Evolutionary conservation across 2,329 filamentous ascomycete species (phyloP).

Genomic region (Celoporthe dispersa): DNA sequence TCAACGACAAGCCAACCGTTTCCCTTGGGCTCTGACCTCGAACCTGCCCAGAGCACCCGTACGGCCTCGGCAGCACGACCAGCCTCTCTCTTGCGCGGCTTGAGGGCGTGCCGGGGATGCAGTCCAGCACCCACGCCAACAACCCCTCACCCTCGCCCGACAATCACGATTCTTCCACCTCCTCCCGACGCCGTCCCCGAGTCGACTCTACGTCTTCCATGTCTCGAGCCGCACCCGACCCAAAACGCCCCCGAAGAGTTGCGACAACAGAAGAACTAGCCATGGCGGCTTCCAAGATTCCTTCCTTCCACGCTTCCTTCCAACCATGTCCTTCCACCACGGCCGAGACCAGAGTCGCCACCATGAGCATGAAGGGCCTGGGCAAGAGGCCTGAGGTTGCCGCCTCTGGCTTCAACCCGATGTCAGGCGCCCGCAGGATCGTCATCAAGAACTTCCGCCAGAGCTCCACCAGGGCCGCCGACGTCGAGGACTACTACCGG

Average conservation of each 20-base stretch:
- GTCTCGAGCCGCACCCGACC: constrained; percentile 32
- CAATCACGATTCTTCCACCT: constrained; percentile 22
- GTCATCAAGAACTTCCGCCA: constrained; percentile 90
- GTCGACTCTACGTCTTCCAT: constrained; percentile 36
- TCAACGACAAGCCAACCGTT: neutral
- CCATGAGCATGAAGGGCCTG: constrained; percentile 39
- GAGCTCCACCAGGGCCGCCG: constrained; percentile 56
- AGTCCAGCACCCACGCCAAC: constrained; percentile 24
- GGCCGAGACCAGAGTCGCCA: constrained; percentile 20
- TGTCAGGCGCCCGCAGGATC: constrained; percentile 79
- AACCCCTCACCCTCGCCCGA: constrained; percentile 18
- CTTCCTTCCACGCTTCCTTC: neutral
- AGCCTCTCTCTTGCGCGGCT: constrained; percentile 8
- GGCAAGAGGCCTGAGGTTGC: constrained; percentile 45
- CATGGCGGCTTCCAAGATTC: neutral
- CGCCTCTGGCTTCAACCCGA: constrained; percentile 66
- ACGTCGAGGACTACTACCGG: constrained; percentile 78
- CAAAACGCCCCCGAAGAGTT: constrained; percentile 36
- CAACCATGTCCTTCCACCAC: neutral
- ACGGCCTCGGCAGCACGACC: neutral
- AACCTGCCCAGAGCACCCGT: neutral
- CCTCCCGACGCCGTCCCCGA: constrained; percentile 34
- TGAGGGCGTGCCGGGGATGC: constrained; percentile 27
- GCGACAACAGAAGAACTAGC: neutral
- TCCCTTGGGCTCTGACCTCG: neutral